These are phyloP conservation scores for Neonectria faginata DNA, from an alignment of 2,329 filamentous ascomycete genomes.

Conservation along the genomic window DNA sequence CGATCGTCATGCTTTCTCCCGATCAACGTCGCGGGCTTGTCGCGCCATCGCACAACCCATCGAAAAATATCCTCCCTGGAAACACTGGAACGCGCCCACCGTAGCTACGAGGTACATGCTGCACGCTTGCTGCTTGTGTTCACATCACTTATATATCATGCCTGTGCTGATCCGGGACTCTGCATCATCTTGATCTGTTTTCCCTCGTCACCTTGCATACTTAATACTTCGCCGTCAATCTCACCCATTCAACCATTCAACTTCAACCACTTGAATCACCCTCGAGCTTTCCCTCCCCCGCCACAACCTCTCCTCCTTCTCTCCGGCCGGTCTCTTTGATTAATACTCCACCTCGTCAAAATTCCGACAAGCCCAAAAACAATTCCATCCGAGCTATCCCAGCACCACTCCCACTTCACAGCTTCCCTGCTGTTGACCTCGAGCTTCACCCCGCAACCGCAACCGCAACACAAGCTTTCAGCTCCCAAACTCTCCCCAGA, in stretches of 20 bases:
- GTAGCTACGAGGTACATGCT: no score
- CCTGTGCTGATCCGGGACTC: no score
- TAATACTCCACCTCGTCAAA: background rate
- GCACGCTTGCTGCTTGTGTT: no score
- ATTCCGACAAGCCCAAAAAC: background rate
- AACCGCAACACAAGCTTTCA: background rate
- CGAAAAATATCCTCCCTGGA: slow-evolving; percentile 30
- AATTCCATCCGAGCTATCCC: background rate
- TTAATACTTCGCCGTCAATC: background rate
- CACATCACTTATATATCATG: background rate
- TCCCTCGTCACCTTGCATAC: background rate
- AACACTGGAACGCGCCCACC: slow-evolving; percentile 12
- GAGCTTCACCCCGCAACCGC: background rate
- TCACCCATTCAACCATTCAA: background rate
- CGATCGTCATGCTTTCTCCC: slow-evolving; percentile 46
- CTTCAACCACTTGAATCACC: background rate
- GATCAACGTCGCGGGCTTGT: slow-evolving; percentile 37
- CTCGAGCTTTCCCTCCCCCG: background rate
- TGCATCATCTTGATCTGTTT: no score
- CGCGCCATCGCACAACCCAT: slow-evolving; percentile 39
- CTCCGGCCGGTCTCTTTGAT: background rate
- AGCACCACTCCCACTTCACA: no score
- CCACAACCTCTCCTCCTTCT: background rate
- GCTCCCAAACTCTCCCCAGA: background rate
- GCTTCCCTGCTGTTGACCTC: background rate